Base-by-base conservation (phyloP, 2,329 filamentous ascomycete species). In the Aspergillus chevalieri region DNA sequence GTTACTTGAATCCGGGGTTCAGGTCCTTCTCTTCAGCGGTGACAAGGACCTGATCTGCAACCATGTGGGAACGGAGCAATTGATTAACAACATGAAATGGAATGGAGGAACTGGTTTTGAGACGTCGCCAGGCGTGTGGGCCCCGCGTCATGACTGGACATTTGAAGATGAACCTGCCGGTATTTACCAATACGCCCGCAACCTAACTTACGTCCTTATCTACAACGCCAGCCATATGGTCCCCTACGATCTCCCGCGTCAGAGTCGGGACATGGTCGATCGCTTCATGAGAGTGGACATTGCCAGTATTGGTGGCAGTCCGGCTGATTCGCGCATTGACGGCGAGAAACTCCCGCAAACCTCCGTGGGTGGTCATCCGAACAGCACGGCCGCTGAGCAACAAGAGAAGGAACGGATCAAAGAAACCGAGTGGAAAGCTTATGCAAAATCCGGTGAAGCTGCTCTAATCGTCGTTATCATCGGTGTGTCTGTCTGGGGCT, bases 221-320 rank as follows among this genome's bases (percentile, higher is more conserved):
- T 89, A 95, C 76, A 95, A 98, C 68, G 84, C 89, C 14, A 95
- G 88, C 45, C 93, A 98, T 70, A 98, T 98, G 93, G 93, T 98
- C 1, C 94, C 93, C 1, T 97, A 93, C 64, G 92, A 98, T 69
- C 87, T 87, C 60, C 85, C 92, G 1, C 84, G 89, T 44, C 85
- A 90, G 52, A 87, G 85, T 17, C 83, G 92, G 53, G 93, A 97
- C 67, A 98, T 98, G 93, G 83, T 98, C 14, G 92, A 98, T 70
- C 87, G 93, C 38, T 95, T 98, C 73, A 89, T 97, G 80, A 82
- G 83, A 44, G 89, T 98, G 38, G 90, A 97, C 65, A 94, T 97
- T 57, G 86, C 82, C 59, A 86, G 81, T 63, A 94, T 96, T 57
- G 92, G 92, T 51, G 91, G 89, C 46, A 74, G 75, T 46, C 89